These are phyloP conservation scores for Lipomyces anomalus DNA, from an alignment of 805 yeast species.

Conservation along the genomic window DNA sequence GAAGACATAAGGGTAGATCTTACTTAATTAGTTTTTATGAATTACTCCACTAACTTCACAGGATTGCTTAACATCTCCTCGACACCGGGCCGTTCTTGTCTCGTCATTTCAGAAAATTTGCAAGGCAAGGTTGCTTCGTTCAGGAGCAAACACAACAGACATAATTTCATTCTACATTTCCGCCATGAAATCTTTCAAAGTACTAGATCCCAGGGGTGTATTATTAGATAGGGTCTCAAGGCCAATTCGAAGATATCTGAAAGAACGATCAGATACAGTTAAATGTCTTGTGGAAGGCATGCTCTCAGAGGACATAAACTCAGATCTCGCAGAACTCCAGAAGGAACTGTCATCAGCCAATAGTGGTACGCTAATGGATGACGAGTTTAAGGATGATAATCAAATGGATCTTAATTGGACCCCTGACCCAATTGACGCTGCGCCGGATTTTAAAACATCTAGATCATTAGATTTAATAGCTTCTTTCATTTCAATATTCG, in stretches of 20 bases:
- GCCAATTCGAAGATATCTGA: conserved; percentile 67
- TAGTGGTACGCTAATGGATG: no score
- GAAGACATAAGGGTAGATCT: conserved; percentile 44
- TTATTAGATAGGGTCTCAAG: conserved; percentile 69
- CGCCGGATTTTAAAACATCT: conserved; percentile 57
- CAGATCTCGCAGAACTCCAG: conserved; percentile 49
- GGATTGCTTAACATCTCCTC: conserved; percentile 41
- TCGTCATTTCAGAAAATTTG: conserved; percentile 45
- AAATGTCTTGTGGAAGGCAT: conserved; percentile 65
- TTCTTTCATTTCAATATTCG: conserved; percentile 65
- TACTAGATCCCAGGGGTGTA: conserved; percentile 84
- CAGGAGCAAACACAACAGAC: conserved; percentile 74
- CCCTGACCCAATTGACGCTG: conserved; percentile 86
- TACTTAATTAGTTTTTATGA: background rate
- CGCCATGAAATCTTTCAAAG: conserved; percentile 62
- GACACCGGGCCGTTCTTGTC: conserved; percentile 51
- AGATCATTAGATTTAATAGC: conserved; percentile 56
- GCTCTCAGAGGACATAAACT: conserved; percentile 41
- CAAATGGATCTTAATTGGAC: conserved; percentile 57
- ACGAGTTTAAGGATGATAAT: no score
- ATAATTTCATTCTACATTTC: conserved; percentile 64
- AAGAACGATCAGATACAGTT: conserved; percentile 68
- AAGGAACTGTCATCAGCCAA: conserved; percentile 22
- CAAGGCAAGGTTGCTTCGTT: conserved; percentile 50
- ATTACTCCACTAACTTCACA: background rate